Conservation (phyloP, 441 rosid genomes). For the Gossypium trilobum region DNA sequence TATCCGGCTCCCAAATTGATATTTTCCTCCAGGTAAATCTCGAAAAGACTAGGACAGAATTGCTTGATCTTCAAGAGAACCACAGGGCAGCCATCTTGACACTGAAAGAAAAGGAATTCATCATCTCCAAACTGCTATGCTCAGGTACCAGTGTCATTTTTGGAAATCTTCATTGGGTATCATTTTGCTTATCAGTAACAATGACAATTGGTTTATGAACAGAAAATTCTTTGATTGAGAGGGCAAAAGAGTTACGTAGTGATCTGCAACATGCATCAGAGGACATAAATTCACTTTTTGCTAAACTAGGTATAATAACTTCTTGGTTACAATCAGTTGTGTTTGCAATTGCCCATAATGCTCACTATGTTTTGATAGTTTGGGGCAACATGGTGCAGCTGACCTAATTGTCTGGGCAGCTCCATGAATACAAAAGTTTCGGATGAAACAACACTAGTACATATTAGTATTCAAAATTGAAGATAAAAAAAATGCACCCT, state of each 20-base stretch:
- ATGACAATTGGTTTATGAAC: slow-evolving; percentile 18
- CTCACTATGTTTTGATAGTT: not conserved
- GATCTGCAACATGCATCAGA: slow-evolving; percentile 74
- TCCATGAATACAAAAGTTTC: not conserved
- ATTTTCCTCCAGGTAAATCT: slow-evolving; percentile 40
- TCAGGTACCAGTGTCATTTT: slow-evolving; percentile 40
- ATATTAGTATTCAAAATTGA: not conserved
- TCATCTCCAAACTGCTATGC: slow-evolving; percentile 47
- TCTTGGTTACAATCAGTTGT: not conserved
- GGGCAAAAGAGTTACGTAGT: slow-evolving; percentile 53
- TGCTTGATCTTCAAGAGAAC: slow-evolving; percentile 62
- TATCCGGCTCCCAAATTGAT: slow-evolving; percentile 9
- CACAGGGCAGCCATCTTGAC: slow-evolving; percentile 32
- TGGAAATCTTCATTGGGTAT: not conserved
- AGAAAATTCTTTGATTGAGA: slow-evolving; percentile 55
- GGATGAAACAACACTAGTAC: not conserved
- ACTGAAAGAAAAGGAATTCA: slow-evolving; percentile 47
- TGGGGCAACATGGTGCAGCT: not conserved
- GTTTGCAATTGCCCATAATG: not conserved
- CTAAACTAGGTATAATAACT: slow-evolving; percentile 50
- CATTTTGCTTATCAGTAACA: slow-evolving; percentile 1
- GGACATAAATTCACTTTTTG: slow-evolving; percentile 53
- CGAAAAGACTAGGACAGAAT: slow-evolving; percentile 41
- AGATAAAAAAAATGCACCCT: too few species aligned
- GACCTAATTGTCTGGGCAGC: not conserved